Conservation (phyloP, 108 stramenopile species). For the Bacterosira constricta region DNA sequence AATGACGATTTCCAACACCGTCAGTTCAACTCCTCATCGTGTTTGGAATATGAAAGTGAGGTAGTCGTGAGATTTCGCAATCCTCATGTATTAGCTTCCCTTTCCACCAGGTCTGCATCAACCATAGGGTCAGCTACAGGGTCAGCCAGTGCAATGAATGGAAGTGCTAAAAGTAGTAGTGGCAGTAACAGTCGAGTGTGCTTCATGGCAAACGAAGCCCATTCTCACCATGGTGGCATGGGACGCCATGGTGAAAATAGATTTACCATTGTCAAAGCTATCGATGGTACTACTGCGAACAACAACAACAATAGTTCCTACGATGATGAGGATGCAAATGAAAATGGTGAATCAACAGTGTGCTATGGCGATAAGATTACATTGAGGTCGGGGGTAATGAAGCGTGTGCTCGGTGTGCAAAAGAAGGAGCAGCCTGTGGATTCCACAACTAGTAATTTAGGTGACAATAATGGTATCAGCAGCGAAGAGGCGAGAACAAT, state of each 20-base stretch:
- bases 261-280: constrained; percentile 15
- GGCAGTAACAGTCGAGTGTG: constrained; percentile 8
- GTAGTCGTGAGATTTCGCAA: constrained; percentile 27
- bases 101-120: no score
- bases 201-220: constrained; percentile 35
- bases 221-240: constrained; percentile 6
- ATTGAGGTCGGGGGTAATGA: constrained; percentile 22
- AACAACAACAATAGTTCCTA: no score
- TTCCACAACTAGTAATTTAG: neutral
- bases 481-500: neutral
- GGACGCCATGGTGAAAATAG: constrained; percentile 6
- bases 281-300: neutral
- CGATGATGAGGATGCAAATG: neutral
- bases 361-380: constrained; percentile 45
- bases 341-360: neutral
- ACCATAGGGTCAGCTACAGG: no score
- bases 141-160: no score
- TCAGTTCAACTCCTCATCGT: constrained; percentile 13
- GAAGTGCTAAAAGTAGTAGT: no score
- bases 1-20: constrained; percentile 4
- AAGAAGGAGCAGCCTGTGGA: constrained; percentile 4
- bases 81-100: constrained; percentile 28
- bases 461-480: neutral
- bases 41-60: constrained; percentile 46
- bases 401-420: constrained; percentile 39